Percentiles rank a stretch among this genome's conserved stretches.
phyloP scores from a whole-genome alignment of 345 rosid species.

The Acer saccharum region DNA sequence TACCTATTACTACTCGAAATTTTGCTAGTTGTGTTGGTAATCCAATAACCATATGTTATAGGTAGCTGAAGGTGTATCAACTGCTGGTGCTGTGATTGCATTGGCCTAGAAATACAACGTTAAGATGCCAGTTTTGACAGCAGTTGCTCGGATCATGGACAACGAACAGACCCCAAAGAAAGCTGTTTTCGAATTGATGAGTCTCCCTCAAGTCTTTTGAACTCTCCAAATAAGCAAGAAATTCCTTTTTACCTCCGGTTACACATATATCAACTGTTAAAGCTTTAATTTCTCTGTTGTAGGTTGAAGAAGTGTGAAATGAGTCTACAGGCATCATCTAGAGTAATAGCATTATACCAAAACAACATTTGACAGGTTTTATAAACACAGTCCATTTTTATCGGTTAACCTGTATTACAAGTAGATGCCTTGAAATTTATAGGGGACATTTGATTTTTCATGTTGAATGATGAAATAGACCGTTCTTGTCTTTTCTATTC shows the following conservation, averaged over 20 bases:
- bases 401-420: too few species aligned
- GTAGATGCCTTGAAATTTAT: too few species aligned
- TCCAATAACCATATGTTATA: slow-evolving; percentile 13
- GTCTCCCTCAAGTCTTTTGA: slow-evolving; percentile 71
- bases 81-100: slow-evolving; percentile 94
- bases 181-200: slow-evolving; percentile 86
- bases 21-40: too few species aligned
- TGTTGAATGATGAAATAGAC: too few species aligned
- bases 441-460: too few species aligned
- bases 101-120: slow-evolving; percentile 94
- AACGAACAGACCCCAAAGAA: slow-evolving; percentile 80
- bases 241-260: not conserved
- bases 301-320: slow-evolving; percentile 78
- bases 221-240: not conserved
- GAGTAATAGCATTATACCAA: not conserved
- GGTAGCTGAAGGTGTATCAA: slow-evolving; percentile 97
- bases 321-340: not conserved
- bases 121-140: slow-evolving; percentile 90
- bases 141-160: slow-evolving; percentile 89
- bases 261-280: not conserved
- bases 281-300: slow-evolving; percentile 10
- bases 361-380: too few species aligned
- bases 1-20: too few species aligned
- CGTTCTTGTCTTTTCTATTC: too few species aligned
- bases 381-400: too few species aligned